These are phyloP conservation scores for Raphanus hybrid DNA, from an alignment of 441 rosid species.

Conservation along the genomic window DNA sequence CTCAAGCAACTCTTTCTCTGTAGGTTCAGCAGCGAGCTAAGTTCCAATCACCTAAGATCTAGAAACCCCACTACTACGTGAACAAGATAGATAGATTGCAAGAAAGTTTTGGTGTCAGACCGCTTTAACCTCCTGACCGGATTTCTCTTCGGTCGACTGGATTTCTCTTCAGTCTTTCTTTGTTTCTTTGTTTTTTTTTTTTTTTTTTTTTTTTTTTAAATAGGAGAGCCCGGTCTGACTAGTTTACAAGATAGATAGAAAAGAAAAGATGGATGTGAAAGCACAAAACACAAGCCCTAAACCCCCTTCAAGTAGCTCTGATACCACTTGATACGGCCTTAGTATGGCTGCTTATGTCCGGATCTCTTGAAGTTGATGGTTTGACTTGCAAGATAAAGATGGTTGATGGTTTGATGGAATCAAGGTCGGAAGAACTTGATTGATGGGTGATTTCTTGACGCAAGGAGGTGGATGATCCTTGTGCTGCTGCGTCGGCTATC, in stretches of 20 bases:
- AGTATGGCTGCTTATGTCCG: neutral
- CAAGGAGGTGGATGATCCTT: neutral
- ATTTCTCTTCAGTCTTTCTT: too few species aligned
- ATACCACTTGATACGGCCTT: neutral
- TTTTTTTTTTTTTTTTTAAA: too few species aligned
- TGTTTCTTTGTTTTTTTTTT: too few species aligned
- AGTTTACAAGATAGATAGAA: too few species aligned
- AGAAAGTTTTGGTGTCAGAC: neutral
- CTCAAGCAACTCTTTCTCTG: neutral
- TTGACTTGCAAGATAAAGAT: too few species aligned
- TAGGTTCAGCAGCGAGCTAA: neutral
- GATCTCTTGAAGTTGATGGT: neutral
- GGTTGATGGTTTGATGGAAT: neutral
- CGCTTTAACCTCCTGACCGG: neutral
- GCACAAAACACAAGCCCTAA: too few species aligned
- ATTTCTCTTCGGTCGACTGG: too few species aligned
- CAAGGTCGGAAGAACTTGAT: neutral
- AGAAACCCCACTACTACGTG: neutral
- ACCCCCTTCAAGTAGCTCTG: too few species aligned
- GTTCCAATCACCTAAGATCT: neutral
- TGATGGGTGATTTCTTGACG: neutral
- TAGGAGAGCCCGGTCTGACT: too few species aligned
- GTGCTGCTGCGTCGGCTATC: neutral
- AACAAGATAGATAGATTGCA: neutral
- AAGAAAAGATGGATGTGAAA: too few species aligned